These are phyloP conservation scores for Fusarium nelsonii DNA, from an alignment of 2,329 filamentous ascomycete genomes.

Conservation along the genomic window DNA sequence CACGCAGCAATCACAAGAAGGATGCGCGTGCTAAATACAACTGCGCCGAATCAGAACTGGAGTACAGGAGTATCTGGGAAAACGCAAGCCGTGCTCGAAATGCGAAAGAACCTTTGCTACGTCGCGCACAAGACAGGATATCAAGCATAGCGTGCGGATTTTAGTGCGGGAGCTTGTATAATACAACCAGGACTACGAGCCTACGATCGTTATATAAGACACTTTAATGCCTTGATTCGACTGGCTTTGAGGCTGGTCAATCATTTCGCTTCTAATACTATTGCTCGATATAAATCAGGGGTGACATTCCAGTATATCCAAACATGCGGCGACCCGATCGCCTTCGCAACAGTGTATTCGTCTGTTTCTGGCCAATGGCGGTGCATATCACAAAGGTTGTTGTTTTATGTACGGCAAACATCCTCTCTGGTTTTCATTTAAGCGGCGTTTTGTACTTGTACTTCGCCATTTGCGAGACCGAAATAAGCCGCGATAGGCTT, in stretches of 20 bases:
- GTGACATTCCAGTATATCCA: constrained; percentile 7
- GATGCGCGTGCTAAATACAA: constrained; percentile 64
- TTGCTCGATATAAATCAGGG: constrained; percentile 7
- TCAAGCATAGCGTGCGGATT: constrained; percentile 51
- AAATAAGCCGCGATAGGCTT: constrained; percentile 96
- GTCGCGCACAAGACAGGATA: constrained; percentile 48
- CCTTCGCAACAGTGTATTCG: not conserved
- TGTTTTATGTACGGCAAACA: not conserved
- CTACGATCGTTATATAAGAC: constrained; percentile 52
- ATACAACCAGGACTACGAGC: constrained; percentile 52
- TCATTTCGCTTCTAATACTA: constrained; percentile 32
- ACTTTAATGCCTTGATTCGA: constrained; percentile 46
- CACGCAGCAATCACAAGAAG: constrained; percentile 76
- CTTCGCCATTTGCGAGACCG: constrained; percentile 82
- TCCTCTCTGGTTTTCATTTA: constrained; percentile 10
- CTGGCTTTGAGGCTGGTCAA: constrained; percentile 26
- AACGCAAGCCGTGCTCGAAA: constrained; percentile 40
- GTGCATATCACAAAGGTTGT: not conserved
- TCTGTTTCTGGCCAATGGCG: constrained; percentile 4
- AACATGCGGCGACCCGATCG: constrained; percentile 9
- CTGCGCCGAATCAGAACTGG: constrained; percentile 36
- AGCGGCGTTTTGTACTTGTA: constrained; percentile 55
- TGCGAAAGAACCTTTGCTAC: constrained; percentile 33
- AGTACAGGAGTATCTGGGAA: constrained; percentile 46
- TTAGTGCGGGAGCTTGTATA: constrained; percentile 53